Evolutionary conservation across 176 grass and related monocot genomes (phyloP), one percentile per base, ranked within the genome.

Genomic region (Guadua angustifolia): DNA sequence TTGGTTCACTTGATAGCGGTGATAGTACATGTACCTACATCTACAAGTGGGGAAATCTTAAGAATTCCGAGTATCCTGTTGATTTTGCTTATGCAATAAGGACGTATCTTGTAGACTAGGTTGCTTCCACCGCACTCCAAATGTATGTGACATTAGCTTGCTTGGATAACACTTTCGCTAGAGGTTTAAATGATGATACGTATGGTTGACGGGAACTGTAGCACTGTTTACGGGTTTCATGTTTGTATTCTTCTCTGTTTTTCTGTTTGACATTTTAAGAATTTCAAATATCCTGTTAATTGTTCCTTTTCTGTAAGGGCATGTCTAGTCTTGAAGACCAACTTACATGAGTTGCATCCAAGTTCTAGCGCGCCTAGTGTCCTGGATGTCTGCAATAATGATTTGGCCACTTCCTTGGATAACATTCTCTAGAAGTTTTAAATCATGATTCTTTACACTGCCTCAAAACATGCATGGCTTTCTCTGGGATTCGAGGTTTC

Each of bases 401-500:
- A 24, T 24, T 81, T 81, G 40, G 24, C 15, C 25, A 32, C 60
- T 63, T 15, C 47, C 55, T 69, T 81, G 50, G n/a, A 81, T 81
- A 45, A 16, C 38, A 33, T 17, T 82, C 22, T 46, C 39, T 32
- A 38, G 35, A 18, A 21, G 56, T 43, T 19, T 19, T 26, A 64
- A 66, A 26, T 15, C 60, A 66, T 66, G 72, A 66, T 57, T 84
- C 65, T 56, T 16, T 56, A 33, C 26, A 16, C 16, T 66, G 32
- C 63, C 63, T 65, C 19, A 63, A 63, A 63, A 32, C 5, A 63
- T 15, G 25, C 60, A 63, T 5, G 13, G 2, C 26, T 33, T 13
- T 76, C 21, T 65, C n/a, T 77, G 47, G 72, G 17, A 66, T 66
- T 57, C 9, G 36, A 55, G 50, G 49, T 35, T 74, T 21, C 40